Evolutionary conservation across 352 stramenopile genomes (phyloP).

Genomic region (Blastocystis sp.): DNA sequence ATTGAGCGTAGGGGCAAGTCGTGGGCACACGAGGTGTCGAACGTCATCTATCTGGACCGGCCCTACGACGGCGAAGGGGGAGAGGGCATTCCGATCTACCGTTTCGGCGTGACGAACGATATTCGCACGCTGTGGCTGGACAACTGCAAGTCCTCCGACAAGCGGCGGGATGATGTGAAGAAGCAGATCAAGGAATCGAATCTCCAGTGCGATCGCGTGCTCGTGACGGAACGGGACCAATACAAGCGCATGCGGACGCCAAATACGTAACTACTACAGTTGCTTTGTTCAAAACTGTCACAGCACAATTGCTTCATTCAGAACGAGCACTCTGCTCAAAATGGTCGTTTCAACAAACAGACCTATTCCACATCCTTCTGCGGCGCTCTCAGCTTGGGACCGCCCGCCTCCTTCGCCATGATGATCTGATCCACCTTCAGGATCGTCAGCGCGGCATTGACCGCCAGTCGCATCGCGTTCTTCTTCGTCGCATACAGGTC

Average conservation of each 20-base stretch:
- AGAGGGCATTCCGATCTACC: slow-evolving; percentile 1
- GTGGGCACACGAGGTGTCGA: slow-evolving; percentile 6
- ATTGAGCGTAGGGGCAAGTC: background rate
- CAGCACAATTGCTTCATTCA: no score
- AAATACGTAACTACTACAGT: background rate
- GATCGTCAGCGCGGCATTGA: slow-evolving; percentile 94
- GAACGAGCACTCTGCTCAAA: no score
- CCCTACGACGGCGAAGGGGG: slow-evolving; percentile 21
- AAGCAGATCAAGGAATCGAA: slow-evolving; percentile 28
- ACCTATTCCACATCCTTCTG: slow-evolving; percentile 69
- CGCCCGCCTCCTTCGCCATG: slow-evolving; percentile 91
- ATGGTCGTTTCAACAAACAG: slow-evolving; percentile 3
- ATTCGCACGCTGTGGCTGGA: slow-evolving; percentile 49
- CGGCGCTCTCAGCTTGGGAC: slow-evolving; percentile 81
- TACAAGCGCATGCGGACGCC: slow-evolving; percentile 7
- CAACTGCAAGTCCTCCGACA: slow-evolving; percentile 20
- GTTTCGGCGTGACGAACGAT: slow-evolving; percentile 59
- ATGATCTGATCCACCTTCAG: slow-evolving; percentile 99
- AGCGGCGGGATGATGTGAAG: background rate
- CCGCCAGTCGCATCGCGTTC: slow-evolving; percentile 90
- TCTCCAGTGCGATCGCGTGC: background rate
- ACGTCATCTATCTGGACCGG: slow-evolving; percentile 13
- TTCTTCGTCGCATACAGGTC: slow-evolving; percentile 93
- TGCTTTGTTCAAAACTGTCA: background rate
- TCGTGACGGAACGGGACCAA: slow-evolving; percentile 19